Evolutionary conservation across 768 basidiomycete species (phyloP), one percentile per base, ranked within the genome.

Genomic region (Mycena rebaudengoi): DNA sequence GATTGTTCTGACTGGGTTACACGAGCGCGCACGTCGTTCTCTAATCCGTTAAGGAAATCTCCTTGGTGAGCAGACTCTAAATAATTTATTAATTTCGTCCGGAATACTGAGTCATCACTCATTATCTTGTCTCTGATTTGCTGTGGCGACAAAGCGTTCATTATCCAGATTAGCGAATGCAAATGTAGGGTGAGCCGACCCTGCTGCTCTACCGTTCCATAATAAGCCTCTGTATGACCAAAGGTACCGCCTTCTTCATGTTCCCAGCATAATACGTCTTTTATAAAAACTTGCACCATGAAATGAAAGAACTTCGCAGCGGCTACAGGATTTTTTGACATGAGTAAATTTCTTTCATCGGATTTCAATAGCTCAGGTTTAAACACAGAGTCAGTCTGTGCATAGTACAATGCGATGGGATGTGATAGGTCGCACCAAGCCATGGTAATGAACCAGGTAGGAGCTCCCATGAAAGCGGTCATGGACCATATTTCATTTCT

Each of bases 331-430:
- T 72, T 72, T 2, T 55, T 11, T 1, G 62, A 32, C 35, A 60
- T 50, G 3, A 60, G 21, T 0, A 25, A 2, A 28, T 66, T 7
- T 8, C 54, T 18, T 8, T 44, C 41, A 12, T 56, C 26, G 2
- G 40, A 56, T 1, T 23, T 26, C 28, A 20, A 18, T 7, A 64
- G 26, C 14, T 62, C 46, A n/a, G 69, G 73, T 5, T 49, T 25
- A 35, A 75, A 79, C 7, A 39, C 52, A 10, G 64, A 37, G 11
- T 74, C 51, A 11, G 49, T 66, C 13, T 63, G 71, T 12, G 76
- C 73, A 72, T 66, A 78, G 54, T 79, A 79, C 11, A 80, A n/a
- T 16, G 71, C 73, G 5, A 80, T 61, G 0, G 77, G 78, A 66
- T 77, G 70, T 21, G 65, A 62, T 0, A 63, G 37, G 62, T 80